Conservation (phyloP, 345 rosid species). For the Physaria fendleri region DNA sequence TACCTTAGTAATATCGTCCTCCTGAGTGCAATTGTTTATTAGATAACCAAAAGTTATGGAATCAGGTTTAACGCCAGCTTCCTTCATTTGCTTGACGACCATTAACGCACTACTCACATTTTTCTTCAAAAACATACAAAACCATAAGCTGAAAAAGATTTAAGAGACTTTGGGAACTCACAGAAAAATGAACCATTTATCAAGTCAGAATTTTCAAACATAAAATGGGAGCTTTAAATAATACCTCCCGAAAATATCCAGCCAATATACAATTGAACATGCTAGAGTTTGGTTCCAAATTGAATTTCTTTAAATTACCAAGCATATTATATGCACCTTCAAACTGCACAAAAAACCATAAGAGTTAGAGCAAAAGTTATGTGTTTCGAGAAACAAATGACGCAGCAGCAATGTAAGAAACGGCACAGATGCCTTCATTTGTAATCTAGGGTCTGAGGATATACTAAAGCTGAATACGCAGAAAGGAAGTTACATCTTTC, state of each 20-base stretch:
- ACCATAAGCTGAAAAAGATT: neutral
- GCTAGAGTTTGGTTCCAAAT: slow-evolving; percentile 46
- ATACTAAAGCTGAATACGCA: slow-evolving; percentile 1
- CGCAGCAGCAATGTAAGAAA: neutral
- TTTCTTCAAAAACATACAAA: slow-evolving; percentile 44
- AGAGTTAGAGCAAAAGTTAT: neutral
- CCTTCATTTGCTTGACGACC: slow-evolving; percentile 67
- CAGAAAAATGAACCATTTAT: neutral
- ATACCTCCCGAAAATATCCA: slow-evolving; percentile 80
- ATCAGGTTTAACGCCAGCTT: slow-evolving; percentile 66
- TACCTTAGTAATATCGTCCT: slow-evolving; percentile 65
- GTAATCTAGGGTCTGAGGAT: slow-evolving; percentile 1
- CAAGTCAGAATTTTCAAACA: neutral
- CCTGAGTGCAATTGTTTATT: slow-evolving; percentile 46
- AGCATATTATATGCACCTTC: slow-evolving; percentile 70
- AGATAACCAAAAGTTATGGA: slow-evolving; percentile 60
- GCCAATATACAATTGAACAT: slow-evolving; percentile 75
- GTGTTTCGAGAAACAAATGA: slow-evolving; percentile 2
- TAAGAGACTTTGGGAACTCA: neutral
- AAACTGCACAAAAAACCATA: slow-evolving; percentile 44
- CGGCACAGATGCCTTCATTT: neutral
- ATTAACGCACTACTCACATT: slow-evolving; percentile 37
- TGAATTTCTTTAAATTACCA: slow-evolving; percentile 47
- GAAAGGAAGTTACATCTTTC: slow-evolving; percentile 64
- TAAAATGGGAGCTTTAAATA: neutral